phyloP scores from a whole-genome alignment of 768 basidiomycete species.

The Daedaleopsis sinensis region DNA sequence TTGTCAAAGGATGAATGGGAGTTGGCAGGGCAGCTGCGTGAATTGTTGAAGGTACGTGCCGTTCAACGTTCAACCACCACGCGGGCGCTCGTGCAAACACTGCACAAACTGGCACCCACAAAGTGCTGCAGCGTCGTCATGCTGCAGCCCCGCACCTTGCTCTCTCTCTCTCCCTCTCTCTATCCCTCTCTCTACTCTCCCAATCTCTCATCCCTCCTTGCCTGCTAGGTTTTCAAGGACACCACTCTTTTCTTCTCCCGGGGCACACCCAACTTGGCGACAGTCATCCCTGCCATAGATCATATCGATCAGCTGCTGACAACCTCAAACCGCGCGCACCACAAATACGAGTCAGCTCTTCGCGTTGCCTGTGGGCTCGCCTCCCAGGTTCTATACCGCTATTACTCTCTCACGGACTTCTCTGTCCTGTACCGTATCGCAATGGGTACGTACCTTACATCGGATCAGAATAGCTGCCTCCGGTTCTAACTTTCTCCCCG shows the following conservation, averaged over 20 bases:
- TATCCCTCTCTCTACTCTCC: background rate
- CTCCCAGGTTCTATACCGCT: background rate
- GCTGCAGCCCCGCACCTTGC: too few species aligned
- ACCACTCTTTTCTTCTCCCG: conserved; percentile 31
- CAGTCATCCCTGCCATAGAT: conserved; percentile 33
- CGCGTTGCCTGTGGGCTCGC: background rate
- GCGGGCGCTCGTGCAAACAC: background rate
- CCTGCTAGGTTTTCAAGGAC: conserved; percentile 23
- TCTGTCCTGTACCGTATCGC: conserved; percentile 29
- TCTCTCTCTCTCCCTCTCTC: too few species aligned
- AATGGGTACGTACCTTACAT: conserved; percentile 28
- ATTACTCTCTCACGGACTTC: conserved; percentile 26
- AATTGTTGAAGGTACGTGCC: background rate
- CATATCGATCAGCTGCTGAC: conserved; percentile 27
- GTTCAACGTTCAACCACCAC: background rate
- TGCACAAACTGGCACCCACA: background rate
- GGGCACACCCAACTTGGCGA: conserved; percentile 28
- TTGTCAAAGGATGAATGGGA: conserved; percentile 36
- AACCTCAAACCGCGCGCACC: background rate
- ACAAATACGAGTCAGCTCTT: background rate
- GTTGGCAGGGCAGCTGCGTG: conserved; percentile 10
- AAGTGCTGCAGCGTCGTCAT: background rate
- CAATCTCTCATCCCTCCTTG: too few species aligned
- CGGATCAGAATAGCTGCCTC: too few species aligned
- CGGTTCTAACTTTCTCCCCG: background rate